Evolutionary conservation across 2,329 filamentous ascomycete species (phyloP), one percentile per base, ranked within the genome.

Genomic region (Talaromyces sp.): DNA sequence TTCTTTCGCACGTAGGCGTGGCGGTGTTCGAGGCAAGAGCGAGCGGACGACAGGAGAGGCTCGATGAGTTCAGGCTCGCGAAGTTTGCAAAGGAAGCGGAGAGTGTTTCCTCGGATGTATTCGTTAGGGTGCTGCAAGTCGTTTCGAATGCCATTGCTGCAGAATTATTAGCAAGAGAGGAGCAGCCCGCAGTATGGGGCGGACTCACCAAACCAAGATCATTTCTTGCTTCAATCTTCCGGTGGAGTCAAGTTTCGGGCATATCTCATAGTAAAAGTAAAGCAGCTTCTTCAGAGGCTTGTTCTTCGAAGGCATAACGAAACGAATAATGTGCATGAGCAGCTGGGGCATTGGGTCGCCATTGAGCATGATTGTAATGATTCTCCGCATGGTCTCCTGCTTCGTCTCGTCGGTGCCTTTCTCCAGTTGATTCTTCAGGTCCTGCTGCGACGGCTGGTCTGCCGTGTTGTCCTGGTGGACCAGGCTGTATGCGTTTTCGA

Each of bases 181-280:
- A 25, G n/a, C 44, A 47, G 19, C 44, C 11, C 22, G 47, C 36
- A 27, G 57, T 33, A 62, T 32, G 51, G 33, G 39, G 11, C 44
- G 19, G 27, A 75, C 83, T 68, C 80, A 97, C 93, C 95, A 99
- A 71, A 99, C 95, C 72, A 99, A 81, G 76, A 99, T 99, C 92
- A 97, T 98, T 81, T 99, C 95, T 80, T 99, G 95, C 84, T 97
- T 97, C 66, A 99, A 82, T 84, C 98, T 99, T 72, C 95, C 95
- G 73, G 83, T 88, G 59, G 88, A 83, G 77, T 99, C 95, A 62
- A 92, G 88, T 81, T 99, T 99, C 47, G 93, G 95, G 77, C 95
- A 98, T 75, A 98, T 95, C 80, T 99, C 95, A 76, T 98, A 97
- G 82, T 99, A 99, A 78, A 99, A 95, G 80, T 99, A 99, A 60